These are phyloP conservation scores for Mesostigma viride DNA, from an alignment of 139 green algal genomes.

Conservation along the genomic window DNA sequence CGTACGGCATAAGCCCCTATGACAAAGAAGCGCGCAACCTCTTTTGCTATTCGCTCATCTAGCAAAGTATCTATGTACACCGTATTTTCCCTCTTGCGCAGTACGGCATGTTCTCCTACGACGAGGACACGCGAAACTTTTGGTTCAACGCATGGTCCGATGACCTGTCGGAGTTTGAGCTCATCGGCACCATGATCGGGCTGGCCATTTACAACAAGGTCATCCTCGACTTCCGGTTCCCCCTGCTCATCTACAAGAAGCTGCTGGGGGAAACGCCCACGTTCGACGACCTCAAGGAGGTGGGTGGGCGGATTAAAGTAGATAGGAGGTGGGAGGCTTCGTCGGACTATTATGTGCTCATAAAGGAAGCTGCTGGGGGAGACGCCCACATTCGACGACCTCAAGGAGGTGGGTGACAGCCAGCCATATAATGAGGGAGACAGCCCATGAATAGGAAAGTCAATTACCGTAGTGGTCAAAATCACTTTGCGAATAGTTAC, in stretches of 20 bases:
- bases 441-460: too few species aligned
- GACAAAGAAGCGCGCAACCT: too few species aligned
- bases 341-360: too few species aligned
- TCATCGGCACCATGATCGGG: constrained; percentile 74
- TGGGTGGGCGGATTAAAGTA: constrained; percentile 10
- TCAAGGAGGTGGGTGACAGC: constrained; percentile 30
- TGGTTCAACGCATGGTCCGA: constrained; percentile 29
- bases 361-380: constrained; percentile 71
- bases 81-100: too few species aligned
- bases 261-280: constrained; percentile 44
- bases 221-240: constrained; percentile 76
- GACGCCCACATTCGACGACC: constrained; percentile 27
- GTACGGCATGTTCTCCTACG: constrained; percentile 76
- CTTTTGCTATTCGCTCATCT: too few species aligned
- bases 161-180: constrained; percentile 55
- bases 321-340: too few species aligned
- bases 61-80: too few species aligned
- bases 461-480: too few species aligned
- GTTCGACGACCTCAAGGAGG: constrained; percentile 35
- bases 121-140: constrained; percentile 48
- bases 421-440: too few species aligned
- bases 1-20: too few species aligned
- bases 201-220: constrained; percentile 86
- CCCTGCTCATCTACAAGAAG: constrained; percentile 67
- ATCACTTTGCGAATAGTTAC: too few species aligned